Base-by-base conservation (phyloP, 1,284 basidiomycete species). In the Cryptococcus jaspeensis region DNA sequence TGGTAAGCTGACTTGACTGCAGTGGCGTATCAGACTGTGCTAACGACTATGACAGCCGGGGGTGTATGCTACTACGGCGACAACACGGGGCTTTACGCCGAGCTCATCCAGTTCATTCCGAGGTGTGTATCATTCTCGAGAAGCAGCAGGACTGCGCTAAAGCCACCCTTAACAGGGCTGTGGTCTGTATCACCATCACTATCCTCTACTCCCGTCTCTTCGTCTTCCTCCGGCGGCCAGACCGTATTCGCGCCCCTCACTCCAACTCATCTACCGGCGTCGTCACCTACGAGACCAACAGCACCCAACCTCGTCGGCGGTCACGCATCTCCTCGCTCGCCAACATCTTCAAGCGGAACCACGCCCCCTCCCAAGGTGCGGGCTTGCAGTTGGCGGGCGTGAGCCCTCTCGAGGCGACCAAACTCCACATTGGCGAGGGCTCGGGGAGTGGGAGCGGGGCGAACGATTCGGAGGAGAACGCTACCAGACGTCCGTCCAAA, bases 31-130 rank as follows among this genome's bases (percentile, higher is more conserved):
- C 18, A 20, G 16, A 9, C 18, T n/a, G 18, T 38, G 28, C 18
- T 2, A 38, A 39, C n/a, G n/a, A 25, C 18, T 38, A 32, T 45
- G 36, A 15, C 38, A 66, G 65, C 65, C 23, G 75, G 74, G 8
- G 76, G 74, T 6, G 66, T 75, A 37, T 76, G 76, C 55, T 78
- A 68, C 53, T 77, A 74, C 50, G 67, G 67, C 28, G 56, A 64
- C 49, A 71, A 75, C 49, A 56, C 71, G 1, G 72, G 73, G 0
- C 67, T 77, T 2, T 75, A 69, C 52, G 69, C 66, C 12, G 75
- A 78, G 52, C 67, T 79, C 37, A 77, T 77, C 47, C 76, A 78
- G 55, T 79, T 79, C 65, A 57, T 78, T 12, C 75, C 75, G n/a
- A 64, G 75, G 69, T 68, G 22, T 52, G 65, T 56, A 9, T 42